phyloP scores from a whole-genome alignment of 2,329 filamentous ascomycete species.

The Proliferodiscus dingleyae region DNA sequence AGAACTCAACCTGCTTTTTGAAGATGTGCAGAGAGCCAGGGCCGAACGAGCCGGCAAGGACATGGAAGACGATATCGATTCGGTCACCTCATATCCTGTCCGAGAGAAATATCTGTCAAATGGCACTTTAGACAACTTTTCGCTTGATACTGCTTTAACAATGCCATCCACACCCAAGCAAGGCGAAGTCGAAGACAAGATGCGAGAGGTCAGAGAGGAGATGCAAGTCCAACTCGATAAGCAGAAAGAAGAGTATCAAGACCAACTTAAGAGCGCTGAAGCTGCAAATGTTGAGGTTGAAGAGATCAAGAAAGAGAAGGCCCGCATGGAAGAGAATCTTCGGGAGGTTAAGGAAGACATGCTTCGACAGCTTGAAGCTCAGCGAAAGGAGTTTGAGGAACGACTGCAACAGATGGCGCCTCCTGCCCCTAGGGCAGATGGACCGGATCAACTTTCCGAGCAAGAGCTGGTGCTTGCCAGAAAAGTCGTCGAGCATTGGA shows the following conservation, averaged over 20 bases:
- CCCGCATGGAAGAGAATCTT: conserved; percentile 77
- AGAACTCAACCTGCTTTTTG: conserved; percentile 87
- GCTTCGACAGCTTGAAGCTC: conserved; percentile 76
- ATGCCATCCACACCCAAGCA: conserved; percentile 89
- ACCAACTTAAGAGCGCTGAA: conserved; percentile 71
- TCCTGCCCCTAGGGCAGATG: conserved; percentile 46
- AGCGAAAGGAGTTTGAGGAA: conserved; percentile 79
- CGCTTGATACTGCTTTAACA: conserved; percentile 86
- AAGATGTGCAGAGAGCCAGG: conserved; percentile 84
- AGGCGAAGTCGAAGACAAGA: conserved; percentile 67
- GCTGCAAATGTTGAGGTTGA: conserved; percentile 73
- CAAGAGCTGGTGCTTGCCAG: conserved; percentile 68
- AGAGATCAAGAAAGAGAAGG: conserved; percentile 78
- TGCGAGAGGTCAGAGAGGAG: conserved; percentile 72
- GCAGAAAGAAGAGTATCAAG: conserved; percentile 78
- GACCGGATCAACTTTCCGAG: conserved; percentile 49
- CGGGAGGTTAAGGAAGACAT: conserved; percentile 79
- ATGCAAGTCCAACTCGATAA: conserved; percentile 79
- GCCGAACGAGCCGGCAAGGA: conserved; percentile 73
- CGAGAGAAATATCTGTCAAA: conserved; percentile 95
- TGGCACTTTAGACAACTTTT: conserved; percentile 93
- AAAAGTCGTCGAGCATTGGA: conserved; percentile 68
- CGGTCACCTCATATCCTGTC: conserved; percentile 77
- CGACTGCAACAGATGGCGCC: conserved; percentile 74
- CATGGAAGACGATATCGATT: conserved; percentile 85